Percentiles rank a stretch among this genome's conserved stretches.
These are phyloP conservation scores for Cladophialophora carrionii DNA, from an alignment of 2,329 filamentous ascomycete species.

Conservation along the genomic window DNA sequence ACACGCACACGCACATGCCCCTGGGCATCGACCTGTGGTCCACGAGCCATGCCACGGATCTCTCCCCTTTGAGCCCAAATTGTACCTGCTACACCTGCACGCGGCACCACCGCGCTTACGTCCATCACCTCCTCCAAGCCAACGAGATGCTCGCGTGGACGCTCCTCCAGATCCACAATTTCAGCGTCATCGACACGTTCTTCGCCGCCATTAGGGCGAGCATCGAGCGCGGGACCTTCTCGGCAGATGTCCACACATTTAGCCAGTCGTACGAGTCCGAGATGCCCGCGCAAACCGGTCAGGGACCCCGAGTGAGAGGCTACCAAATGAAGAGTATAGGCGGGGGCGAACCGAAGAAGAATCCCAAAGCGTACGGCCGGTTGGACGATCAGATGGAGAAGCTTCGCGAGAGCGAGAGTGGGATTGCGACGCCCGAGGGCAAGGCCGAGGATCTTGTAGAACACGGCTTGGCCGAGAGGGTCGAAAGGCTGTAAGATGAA, in stretches of 20 bases:
- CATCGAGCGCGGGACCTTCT: conserved; percentile 61
- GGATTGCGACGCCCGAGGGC: conserved; percentile 55
- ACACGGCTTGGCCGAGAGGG: conserved; percentile 53
- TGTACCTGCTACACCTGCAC: conserved; percentile 85
- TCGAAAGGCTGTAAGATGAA: conserved; percentile 9
- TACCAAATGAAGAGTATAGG: conserved; percentile 78
- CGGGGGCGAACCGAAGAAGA: conserved; percentile 65
- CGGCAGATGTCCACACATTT: conserved; percentile 63
- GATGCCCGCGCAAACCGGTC: conserved; percentile 73
- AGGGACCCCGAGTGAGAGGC: conserved; percentile 75
- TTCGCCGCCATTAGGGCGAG: conserved; percentile 70
- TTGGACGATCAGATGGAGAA: conserved; percentile 56
- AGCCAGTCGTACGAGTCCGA: conserved; percentile 68
- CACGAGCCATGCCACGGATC: conserved; percentile 61
- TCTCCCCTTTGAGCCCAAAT: conserved; percentile 62
- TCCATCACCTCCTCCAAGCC: conserved; percentile 83
- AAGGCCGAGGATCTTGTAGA: conserved; percentile 57
- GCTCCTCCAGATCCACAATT: conserved; percentile 89
- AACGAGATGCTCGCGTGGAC: conserved; percentile 98
- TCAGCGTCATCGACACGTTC: conserved; percentile 71
- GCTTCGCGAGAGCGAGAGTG: conserved; percentile 55
- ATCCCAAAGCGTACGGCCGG: conserved; percentile 68
- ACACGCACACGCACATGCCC: conserved; percentile 16
- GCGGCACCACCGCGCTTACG: conserved; percentile 80
- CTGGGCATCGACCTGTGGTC: conserved; percentile 82